Evolutionary conservation across 441 rosid genomes (phyloP).

Genomic region (Corymbia calophylla): DNA sequence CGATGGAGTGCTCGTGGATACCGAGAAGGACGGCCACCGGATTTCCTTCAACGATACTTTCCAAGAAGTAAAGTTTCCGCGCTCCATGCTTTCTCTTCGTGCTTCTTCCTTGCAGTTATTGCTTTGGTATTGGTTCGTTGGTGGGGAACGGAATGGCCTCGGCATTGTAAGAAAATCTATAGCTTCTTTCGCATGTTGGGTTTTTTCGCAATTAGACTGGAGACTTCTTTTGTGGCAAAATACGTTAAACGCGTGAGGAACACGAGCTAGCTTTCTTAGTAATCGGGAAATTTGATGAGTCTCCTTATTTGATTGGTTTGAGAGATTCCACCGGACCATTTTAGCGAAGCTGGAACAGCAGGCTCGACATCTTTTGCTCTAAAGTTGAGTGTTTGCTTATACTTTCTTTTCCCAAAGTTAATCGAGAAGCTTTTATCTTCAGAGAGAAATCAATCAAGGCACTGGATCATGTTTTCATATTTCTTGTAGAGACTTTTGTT

Average conservation of each 20-base stretch:
- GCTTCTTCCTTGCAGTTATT: neutral
- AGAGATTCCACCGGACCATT: neutral
- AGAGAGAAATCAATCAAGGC: neutral
- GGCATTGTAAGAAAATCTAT: neutral
- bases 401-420: neutral
- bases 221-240: neutral
- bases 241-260: neutral
- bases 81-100: neutral
- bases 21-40: slow-evolving; percentile 94
- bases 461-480: neutral
- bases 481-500: neutral
- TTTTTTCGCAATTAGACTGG: neutral
- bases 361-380: neutral
- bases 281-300: neutral
- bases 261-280: neutral
- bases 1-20: slow-evolving; percentile 95
- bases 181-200: neutral
- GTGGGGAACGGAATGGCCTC: neutral
- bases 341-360: neutral
- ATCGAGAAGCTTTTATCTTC: neutral
- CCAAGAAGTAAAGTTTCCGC: slow-evolving; percentile 36
- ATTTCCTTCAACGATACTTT: slow-evolving; percentile 94
- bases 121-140: neutral
- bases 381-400: neutral
- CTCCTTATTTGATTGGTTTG: neutral